A percentile compares a stretch with the other conserved stretches of the same genome.
These are phyloP conservation scores for Saturnispora sekii DNA, from an alignment of 805 yeast species.

Conservation along the genomic window DNA sequence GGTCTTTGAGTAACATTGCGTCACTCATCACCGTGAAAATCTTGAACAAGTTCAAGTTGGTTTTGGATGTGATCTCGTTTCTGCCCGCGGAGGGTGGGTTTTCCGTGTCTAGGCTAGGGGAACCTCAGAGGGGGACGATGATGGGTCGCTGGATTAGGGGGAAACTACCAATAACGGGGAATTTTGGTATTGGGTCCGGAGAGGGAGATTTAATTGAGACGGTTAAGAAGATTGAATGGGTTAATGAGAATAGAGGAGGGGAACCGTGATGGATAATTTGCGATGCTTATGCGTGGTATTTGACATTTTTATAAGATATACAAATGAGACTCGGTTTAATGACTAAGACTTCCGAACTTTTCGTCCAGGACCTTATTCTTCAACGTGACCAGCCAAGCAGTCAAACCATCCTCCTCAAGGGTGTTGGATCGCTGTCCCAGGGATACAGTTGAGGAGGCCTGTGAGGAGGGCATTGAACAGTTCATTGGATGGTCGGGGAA, in stretches of 20 bases:
- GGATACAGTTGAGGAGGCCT: background rate
- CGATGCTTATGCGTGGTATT: background rate
- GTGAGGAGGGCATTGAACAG: background rate
- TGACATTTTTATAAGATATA: no score
- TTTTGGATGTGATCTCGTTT: slow-evolving; percentile 78
- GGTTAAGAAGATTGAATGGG: slow-evolving; percentile 13
- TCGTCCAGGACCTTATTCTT: slow-evolving; percentile 31
- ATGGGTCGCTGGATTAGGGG: slow-evolving; percentile 47
- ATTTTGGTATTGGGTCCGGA: slow-evolving; percentile 55
- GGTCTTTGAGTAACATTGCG: slow-evolving; percentile 59
- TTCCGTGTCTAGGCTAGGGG: slow-evolving; percentile 63
- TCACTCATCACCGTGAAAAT: slow-evolving; percentile 77
- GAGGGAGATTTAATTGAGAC: slow-evolving; percentile 49
- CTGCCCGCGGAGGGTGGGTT: slow-evolving; percentile 45
- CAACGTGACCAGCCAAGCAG: slow-evolving; percentile 51
- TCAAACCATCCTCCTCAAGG: slow-evolving; percentile 22
- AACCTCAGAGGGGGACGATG: slow-evolving; percentile 66
- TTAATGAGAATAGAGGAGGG: slow-evolving; percentile 4
- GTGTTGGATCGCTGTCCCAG: slow-evolving; percentile 2
- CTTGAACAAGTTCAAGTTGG: slow-evolving; percentile 69
- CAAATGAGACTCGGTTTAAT: slow-evolving; percentile 1
- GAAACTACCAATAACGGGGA: slow-evolving; percentile 31
- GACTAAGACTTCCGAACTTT: slow-evolving; percentile 24
- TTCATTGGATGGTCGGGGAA: background rate
- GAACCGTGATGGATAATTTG: background rate